Evolutionary conservation across 371 early-diverging fungal species (phyloP), one percentile per base, ranked within the genome.

Genomic region (Rhizopus arrhizus): DNA sequence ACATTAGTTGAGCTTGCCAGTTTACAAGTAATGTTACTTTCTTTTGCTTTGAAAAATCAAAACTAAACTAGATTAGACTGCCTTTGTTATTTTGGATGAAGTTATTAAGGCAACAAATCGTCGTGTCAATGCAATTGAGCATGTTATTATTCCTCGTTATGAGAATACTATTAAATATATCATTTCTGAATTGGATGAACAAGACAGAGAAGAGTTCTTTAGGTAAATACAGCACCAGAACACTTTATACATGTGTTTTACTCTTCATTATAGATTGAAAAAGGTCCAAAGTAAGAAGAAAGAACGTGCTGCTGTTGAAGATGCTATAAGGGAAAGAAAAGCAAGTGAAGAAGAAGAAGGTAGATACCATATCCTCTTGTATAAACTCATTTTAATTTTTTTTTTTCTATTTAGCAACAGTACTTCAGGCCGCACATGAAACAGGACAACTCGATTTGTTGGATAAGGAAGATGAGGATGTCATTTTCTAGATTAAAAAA

Each of bases 201-300:
- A 93, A 82, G 99, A 99, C 73, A 89, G 99, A 74, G 99, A 99
- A 80, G 99, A 99, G 69, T 99, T 99, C 81, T 99, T 96, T 75
- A 84, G 97, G 86, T 89, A 73, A 48, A 28, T 4, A 32, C 8
- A 22, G 22, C 22, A 22, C 2, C 22, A 22, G 22, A 22, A 22
- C 2, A 22, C 2, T 22, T 22, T 22, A 22, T 22, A 22, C 22
- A 22, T 22, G 22, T 22, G 22, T 22, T 22, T 22, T 22, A 22
- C 36, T 28, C 28, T 13, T 15, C 29, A 3, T 3, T 22, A n/a
- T 34, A 90, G 92, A 69, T 78, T 98, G 66, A 98, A 98, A 81
- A 98, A 97, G 80, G 93, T 98, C 33, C 99, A 98, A 77, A 89
- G 91, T 38, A 97, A 97, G 75, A 97, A 97, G 88, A 98, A 98